Evolutionary conservation across 2,329 filamentous ascomycete species (phyloP).

Genomic region (Alternaria panax): DNA sequence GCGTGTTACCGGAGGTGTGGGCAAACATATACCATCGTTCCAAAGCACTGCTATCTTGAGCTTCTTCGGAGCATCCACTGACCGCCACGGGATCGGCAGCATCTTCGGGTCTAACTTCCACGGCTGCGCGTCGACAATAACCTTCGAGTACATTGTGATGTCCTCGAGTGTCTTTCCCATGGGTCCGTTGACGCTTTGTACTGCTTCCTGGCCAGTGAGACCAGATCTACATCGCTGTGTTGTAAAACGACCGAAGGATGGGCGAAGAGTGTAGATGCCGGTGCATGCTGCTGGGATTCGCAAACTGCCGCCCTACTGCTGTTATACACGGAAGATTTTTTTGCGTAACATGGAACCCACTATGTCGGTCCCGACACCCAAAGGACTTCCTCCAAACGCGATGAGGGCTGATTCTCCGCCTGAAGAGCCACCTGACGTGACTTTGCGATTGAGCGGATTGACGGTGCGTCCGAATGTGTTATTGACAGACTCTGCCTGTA

Average conservation of each 20-base stretch:
- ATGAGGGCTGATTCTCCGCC: slow-evolving; percentile 73
- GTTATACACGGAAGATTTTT: slow-evolving; percentile 7
- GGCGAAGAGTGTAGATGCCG: slow-evolving; percentile 64
- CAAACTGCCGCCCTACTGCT: slow-evolving; percentile 57
- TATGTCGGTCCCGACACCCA: slow-evolving; percentile 72
- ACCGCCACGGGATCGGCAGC: slow-evolving; percentile 62
- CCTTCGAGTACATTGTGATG: slow-evolving; percentile 53
- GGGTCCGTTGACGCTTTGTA: slow-evolving; percentile 70
- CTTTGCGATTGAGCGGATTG: slow-evolving; percentile 66
- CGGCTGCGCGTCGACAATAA: slow-evolving; percentile 55
- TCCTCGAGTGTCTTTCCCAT: slow-evolving; percentile 65
- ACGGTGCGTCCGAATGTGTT: slow-evolving; percentile 69
- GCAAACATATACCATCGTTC: slow-evolving; percentile 59
- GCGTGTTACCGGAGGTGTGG: slow-evolving; percentile 62
- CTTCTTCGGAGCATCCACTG: slow-evolving; percentile 54
- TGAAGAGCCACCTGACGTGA: slow-evolving; percentile 70
- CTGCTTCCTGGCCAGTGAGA: slow-evolving; percentile 70
- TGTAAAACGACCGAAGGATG: slow-evolving; percentile 67
- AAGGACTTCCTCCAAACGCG: slow-evolving; percentile 63
- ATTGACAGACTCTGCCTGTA: slow-evolving; percentile 67
- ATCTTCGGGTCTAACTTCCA: slow-evolving; percentile 63
- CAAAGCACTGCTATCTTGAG: slow-evolving; percentile 67
- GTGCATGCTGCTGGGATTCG: slow-evolving; percentile 65
- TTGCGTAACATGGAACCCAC: slow-evolving; percentile 34
- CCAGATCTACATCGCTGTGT: slow-evolving; percentile 63